Evolutionary conservation across 163 green algal genomes (phyloP), one percentile per base, ranked within the genome.

Genomic region (Scenedesmus sp.): DNA sequence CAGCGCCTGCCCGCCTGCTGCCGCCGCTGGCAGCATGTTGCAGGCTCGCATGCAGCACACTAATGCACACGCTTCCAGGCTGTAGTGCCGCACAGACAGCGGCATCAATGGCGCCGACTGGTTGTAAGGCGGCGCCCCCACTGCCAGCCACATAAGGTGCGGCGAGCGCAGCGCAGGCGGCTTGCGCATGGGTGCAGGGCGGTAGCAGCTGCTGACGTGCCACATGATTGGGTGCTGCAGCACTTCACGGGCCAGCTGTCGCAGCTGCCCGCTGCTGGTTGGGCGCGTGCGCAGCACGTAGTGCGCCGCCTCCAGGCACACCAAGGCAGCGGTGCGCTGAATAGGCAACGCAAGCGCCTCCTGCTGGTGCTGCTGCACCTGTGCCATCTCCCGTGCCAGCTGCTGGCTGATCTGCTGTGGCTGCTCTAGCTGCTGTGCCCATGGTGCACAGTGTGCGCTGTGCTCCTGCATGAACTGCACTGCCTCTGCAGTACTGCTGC

Each of bases 381-480:
- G 81, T 22, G 59, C 46, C 26, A 86, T 56, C 46, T 73, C 46
- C 81, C 46, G 46, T 5, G 46, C 61, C 16, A 86, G 37, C 30
- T 86, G 46, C 46, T 86, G 81, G 65, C 81, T 73, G n/a, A 73
- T 42, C n/a, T 46, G 81, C 81, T 86, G 81, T 4, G 40, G 49
- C 30, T 86, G 40, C n/a, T 3, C 46, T 15, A 86, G 46, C 35
- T 73, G 81, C 46, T 70, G 2, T 2, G 81, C 59, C 81, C 81
- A 86, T 12, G 46, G 12, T 37, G 46, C 61, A 46, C 61, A 26
- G 46, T 86, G 81, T 1, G 46, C 81, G 26, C 81, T 86, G 81
- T 86, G 81, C 30, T 42, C 44, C 30, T 86, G 13, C 81, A 86
- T 86, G 81, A 86, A 86, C n/a, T 86, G 33, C 46, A 86, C 46